These are phyloP conservation scores for Wickerhamiella qilinensis DNA, from an alignment of 805 yeast genomes.

Conservation along the genomic window DNA sequence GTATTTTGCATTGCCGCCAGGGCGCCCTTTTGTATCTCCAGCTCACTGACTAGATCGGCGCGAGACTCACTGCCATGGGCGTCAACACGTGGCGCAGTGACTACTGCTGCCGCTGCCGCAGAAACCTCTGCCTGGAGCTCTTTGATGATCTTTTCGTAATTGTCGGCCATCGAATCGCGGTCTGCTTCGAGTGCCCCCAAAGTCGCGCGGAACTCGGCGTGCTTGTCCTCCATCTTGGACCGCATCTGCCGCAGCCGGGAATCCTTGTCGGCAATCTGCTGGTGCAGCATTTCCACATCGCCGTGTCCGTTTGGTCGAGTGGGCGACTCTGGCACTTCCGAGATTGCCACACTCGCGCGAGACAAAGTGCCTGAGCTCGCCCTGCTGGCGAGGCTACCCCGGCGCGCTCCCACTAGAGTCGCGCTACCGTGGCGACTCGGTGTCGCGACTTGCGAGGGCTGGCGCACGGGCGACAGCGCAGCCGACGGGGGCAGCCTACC, in stretches of 20 bases:
- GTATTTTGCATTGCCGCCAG: conserved; percentile 23
- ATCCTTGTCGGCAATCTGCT: conserved; percentile 16
- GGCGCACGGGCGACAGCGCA: background rate
- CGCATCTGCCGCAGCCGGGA: conserved; percentile 16
- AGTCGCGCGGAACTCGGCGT: conserved; percentile 20
- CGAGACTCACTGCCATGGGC: background rate
- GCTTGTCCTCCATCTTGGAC: conserved; percentile 17
- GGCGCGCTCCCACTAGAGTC: background rate
- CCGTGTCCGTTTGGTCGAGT: too few relatives aligned
- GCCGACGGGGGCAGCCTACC: background rate
- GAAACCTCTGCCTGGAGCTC: conserved; percentile 15
- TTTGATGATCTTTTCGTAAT: conserved; percentile 12
- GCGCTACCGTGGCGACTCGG: background rate
- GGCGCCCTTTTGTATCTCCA: conserved; percentile 18
- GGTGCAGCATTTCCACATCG: conserved; percentile 13
- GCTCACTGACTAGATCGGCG: conserved; percentile 8
- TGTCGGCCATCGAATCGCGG: conserved; percentile 8
- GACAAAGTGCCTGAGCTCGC: background rate
- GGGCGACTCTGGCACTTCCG: background rate
- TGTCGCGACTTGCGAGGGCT: background rate
- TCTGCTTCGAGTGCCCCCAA: conserved; percentile 5
- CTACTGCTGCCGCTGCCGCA: conserved; percentile 10
- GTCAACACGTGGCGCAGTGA: too few relatives aligned
- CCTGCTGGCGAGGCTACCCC: background rate
- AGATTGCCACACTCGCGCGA: background rate